These are phyloP conservation scores for Tolypocladium pustulatum DNA, from an alignment of 2,329 filamentous ascomycete species.

Conservation along the genomic window DNA sequence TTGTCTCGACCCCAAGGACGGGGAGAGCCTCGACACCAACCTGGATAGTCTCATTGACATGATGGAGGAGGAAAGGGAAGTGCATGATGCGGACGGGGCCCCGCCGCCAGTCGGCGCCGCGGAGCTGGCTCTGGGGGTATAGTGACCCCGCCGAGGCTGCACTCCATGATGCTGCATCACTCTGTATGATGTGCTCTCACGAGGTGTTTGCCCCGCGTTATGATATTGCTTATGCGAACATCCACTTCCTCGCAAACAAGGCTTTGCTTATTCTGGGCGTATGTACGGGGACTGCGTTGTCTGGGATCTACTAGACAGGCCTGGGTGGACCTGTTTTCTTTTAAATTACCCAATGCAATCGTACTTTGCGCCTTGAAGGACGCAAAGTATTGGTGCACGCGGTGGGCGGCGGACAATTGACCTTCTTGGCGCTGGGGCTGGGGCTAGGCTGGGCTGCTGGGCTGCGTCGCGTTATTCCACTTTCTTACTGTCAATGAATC, in stretches of 20 bases:
- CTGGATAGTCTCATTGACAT: constrained; percentile 50
- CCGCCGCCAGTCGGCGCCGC: constrained; percentile 12
- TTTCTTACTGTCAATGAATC: not conserved
- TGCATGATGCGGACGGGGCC: constrained; percentile 23
- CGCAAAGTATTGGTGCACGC: not conserved
- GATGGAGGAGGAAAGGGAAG: constrained; percentile 52
- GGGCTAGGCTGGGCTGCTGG: not conserved
- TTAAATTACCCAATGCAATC: not conserved
- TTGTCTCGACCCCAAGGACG: constrained; percentile 57
- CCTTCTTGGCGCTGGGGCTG: not conserved
- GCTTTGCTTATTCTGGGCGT: not conserved
- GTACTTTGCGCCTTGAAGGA: not conserved
- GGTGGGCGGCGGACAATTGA: not conserved
- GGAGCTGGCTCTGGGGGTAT: constrained; percentile 10
- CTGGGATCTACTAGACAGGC: not conserved
- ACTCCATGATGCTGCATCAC: not conserved
- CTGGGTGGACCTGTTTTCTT: not conserved
- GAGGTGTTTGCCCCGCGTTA: not conserved
- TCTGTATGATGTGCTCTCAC: not conserved
- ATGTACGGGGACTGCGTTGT: not conserved
- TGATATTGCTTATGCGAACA: not conserved
- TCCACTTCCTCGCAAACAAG: not conserved
- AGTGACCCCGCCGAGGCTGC: not conserved
- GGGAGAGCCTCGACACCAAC: constrained; percentile 57
- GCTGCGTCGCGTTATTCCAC: not conserved